Conservation (phyloP, 2,329 filamentous ascomycete genomes). For the Ophiostoma australiae region DNA sequence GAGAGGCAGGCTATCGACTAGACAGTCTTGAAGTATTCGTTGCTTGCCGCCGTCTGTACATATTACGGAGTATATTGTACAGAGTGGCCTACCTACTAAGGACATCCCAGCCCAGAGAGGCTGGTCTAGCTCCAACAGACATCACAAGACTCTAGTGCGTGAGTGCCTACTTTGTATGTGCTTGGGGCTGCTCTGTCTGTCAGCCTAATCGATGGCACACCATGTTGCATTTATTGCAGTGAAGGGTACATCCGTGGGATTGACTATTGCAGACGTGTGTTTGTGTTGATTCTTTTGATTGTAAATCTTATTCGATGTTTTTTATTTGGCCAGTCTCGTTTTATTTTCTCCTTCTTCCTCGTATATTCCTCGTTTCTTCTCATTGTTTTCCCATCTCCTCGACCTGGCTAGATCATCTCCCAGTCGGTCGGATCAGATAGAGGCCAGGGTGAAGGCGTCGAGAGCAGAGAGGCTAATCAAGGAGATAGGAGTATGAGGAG, state of each 20-base stretch:
- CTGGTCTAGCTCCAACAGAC: background rate
- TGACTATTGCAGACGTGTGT: background rate
- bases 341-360: background rate
- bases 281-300: background rate
- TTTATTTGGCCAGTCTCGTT: background rate
- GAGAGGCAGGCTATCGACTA: background rate
- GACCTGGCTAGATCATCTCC: slow-evolving; percentile 16
- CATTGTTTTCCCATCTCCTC: background rate
- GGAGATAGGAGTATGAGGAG: background rate
- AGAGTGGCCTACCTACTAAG: background rate
- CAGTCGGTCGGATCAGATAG: slow-evolving; percentile 19
- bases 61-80: background rate
- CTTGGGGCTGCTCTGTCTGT: background rate
- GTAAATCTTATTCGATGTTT: background rate
- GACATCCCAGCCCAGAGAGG: background rate
- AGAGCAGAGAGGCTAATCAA: background rate
- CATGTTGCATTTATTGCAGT: background rate
- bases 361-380: background rate
- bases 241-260: background rate
- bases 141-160: background rate
- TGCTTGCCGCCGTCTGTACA: slow-evolving; percentile 23
- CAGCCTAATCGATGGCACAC: background rate
- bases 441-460: slow-evolving; percentile 5
- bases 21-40: slow-evolving; percentile 17
- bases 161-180: background rate